These are phyloP conservation scores for Eragrostis tef DNA, from an alignment of 202 grass and related monocot genomes.

Conservation along the genomic window DNA sequence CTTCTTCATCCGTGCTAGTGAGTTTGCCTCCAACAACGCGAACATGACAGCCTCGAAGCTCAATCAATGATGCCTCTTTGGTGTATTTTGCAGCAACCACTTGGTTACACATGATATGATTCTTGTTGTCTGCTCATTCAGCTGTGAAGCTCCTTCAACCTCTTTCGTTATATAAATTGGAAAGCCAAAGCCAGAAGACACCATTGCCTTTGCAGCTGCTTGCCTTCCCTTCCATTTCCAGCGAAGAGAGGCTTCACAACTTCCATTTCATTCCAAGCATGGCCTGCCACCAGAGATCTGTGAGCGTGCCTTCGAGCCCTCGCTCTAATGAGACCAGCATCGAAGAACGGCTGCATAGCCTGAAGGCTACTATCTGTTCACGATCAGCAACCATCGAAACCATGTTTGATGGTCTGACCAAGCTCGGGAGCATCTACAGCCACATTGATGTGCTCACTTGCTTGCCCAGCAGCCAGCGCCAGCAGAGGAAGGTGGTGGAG, in stretches of 20 bases:
- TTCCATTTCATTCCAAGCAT: slow-evolving; percentile 31
- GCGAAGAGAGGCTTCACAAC: not conserved
- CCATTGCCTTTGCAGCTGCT: not conserved
- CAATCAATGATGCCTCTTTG: not conserved
- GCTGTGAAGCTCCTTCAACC: not conserved
- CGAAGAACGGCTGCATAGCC: slow-evolving; percentile 44
- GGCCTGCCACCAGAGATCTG: slow-evolving; percentile 51
- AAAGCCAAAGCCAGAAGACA: not conserved
- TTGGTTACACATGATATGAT: not conserved
- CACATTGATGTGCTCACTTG: slow-evolving; percentile 39
- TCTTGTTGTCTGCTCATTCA: slow-evolving; percentile 3
- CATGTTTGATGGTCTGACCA: slow-evolving; percentile 41
- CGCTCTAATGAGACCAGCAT: slow-evolving; percentile 36
- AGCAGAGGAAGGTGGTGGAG: slow-evolving; percentile 49
- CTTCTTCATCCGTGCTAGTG: not conserved
- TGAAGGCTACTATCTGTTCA: slow-evolving; percentile 26
- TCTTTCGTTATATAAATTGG: slow-evolving; percentile 11
- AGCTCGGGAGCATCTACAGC: slow-evolving; percentile 44
- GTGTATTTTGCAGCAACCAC: not conserved
- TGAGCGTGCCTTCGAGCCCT: slow-evolving; percentile 39
- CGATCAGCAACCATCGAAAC: slow-evolving; percentile 22
- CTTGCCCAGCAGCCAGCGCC: slow-evolving; percentile 39
- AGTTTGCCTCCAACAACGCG: slow-evolving; percentile 18
- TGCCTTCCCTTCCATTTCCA: not conserved
- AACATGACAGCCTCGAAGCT: not conserved